phyloP scores from a whole-genome alignment of 1,139 yeast species.

The Saccharomyces pastorianus region DNA sequence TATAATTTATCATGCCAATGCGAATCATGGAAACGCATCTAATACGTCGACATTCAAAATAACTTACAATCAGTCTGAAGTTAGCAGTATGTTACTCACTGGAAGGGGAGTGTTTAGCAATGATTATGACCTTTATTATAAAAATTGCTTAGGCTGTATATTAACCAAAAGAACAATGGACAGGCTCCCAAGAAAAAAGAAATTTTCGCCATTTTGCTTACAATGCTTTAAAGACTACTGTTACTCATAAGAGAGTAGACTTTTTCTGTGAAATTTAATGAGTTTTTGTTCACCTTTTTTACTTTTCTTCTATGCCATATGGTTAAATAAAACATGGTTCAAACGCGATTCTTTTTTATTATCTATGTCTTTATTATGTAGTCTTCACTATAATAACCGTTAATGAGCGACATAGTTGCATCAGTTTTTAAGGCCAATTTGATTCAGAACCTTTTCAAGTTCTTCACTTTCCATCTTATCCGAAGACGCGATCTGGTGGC shows the following conservation, averaged over 20 bases:
- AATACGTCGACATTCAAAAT: conserved; percentile 57
- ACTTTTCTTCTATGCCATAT: background rate
- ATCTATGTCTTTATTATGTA: background rate
- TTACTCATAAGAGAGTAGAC: conserved; percentile 13
- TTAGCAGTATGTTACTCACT: conserved; percentile 40
- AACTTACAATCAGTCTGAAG: conserved; percentile 40
- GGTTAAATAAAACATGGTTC: background rate
- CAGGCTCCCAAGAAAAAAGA: conserved; percentile 27
- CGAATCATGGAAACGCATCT: conserved; percentile 36
- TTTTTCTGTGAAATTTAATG: background rate
- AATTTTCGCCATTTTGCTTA: conserved; percentile 30
- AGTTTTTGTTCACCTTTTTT: background rate
- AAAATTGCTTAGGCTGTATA: conserved; percentile 53
- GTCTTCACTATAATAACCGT: background rate
- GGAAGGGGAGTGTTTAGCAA: conserved; percentile 47
- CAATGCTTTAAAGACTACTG: conserved; percentile 37
- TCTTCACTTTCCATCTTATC: conserved; percentile 28
- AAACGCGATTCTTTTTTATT: background rate
- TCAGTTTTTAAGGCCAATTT: conserved; percentile 5
- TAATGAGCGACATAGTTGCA: background rate
- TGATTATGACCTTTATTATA: conserved; percentile 36
- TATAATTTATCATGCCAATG: conserved; percentile 46
- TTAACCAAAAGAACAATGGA: conserved; percentile 50
- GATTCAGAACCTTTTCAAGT: conserved; percentile 35
- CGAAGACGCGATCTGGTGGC: conserved; percentile 38